phyloP scores from a whole-genome alignment of 1,284 basidiomycete genomes.

The Paramarasmius palmivorus region DNA sequence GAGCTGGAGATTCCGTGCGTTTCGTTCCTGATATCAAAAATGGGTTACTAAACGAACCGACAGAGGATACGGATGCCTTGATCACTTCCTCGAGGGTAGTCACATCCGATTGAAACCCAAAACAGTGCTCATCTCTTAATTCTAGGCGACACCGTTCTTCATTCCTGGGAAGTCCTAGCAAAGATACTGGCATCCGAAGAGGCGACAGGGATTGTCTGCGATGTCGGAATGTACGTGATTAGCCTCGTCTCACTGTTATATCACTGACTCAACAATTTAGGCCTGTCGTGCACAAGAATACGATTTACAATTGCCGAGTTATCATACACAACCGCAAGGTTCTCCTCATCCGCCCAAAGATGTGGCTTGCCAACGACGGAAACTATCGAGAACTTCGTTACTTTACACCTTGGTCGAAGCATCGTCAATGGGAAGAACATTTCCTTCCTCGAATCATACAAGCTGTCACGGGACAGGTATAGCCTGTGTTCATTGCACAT shows the following conservation, averaged over 20 bases:
- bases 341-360: conserved; percentile 93
- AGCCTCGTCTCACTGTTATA: too few relatives aligned
- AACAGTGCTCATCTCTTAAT: conserved; percentile 3
- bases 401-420: conserved; percentile 95
- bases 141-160: conserved; percentile 88
- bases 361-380: conserved; percentile 99
- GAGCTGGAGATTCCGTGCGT: conserved; percentile 96
- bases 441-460: conserved; percentile 87
- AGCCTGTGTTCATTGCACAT: background rate
- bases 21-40: background rate
- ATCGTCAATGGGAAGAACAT: conserved; percentile 86
- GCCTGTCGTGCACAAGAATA: conserved; percentile 96
- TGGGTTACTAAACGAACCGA: background rate
- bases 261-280: conserved; percentile 38
- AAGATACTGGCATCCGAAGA: conserved; percentile 83
- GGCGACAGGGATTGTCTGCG: conserved; percentile 81
- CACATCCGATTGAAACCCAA: background rate
- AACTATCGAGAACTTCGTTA: conserved; percentile 97
- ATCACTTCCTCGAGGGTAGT: conserved; percentile 87
- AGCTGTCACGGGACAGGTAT: conserved; percentile 85
- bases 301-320: conserved; percentile 95
- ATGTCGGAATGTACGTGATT: conserved; percentile 85
- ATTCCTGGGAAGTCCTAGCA: conserved; percentile 94
- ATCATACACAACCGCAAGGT: conserved; percentile 87
- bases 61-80: conserved; percentile 92